Conservation (phyloP, 306 rosid species). For the Hylodesmum podocarpum region DNA sequence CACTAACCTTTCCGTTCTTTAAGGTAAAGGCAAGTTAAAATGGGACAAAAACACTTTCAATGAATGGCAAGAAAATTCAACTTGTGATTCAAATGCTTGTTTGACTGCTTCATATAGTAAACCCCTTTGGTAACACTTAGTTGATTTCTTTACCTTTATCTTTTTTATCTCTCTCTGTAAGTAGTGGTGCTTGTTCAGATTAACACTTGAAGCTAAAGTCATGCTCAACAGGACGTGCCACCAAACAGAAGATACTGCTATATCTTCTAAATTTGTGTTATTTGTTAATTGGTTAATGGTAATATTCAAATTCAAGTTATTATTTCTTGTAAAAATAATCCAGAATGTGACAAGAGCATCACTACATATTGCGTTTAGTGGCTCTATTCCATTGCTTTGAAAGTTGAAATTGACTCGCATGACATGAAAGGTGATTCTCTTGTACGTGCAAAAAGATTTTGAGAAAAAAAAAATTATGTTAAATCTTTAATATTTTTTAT, state of each 20-base stretch:
- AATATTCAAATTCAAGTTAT: conserved; percentile 28
- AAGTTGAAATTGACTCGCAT: conserved; percentile 33
- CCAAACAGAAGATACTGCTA: conserved; percentile 44
- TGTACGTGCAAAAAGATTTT: not conserved
- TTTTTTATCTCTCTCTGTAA: not conserved
- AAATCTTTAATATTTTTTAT: too few species aligned
- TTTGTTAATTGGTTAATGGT: conserved; percentile 20
- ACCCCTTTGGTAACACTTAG: not conserved
- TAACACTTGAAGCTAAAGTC: conserved; percentile 70
- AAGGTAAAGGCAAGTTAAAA: conserved; percentile 80
- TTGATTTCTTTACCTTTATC: conserved; percentile 1
- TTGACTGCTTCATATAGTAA: conserved; percentile 27
- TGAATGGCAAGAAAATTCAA: conserved; percentile 20
- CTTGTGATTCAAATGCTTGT: conserved; percentile 32
- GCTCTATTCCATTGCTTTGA: conserved; percentile 3
- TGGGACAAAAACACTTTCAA: conserved; percentile 38
- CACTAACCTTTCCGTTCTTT: conserved; percentile 50
- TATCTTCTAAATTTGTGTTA: conserved; percentile 21
- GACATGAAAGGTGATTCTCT: conserved; percentile 24
- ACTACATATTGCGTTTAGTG: conserved; percentile 18
- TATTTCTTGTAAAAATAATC: conserved; percentile 25
- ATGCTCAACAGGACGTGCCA: conserved; percentile 57
- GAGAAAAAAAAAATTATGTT: not conserved
- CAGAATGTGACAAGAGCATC: conserved; percentile 18
- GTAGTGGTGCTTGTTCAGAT: conserved; percentile 36